phyloP scores from a whole-genome alignment of 441 rosid genomes.

The Gossypium lobatum region DNA sequence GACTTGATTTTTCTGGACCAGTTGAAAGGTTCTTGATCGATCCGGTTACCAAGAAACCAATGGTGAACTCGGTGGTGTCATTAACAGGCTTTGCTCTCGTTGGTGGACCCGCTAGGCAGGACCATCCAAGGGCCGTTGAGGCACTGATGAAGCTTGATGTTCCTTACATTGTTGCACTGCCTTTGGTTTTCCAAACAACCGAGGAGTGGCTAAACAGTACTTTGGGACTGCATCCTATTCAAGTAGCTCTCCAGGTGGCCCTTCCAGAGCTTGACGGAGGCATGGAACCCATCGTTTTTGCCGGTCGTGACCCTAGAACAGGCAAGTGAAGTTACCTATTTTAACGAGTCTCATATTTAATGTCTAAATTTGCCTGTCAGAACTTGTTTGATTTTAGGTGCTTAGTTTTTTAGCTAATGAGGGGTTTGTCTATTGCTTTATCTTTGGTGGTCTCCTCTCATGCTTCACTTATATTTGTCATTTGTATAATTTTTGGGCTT shows the following conservation, averaged over 20 bases:
- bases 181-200: constrained; percentile 94
- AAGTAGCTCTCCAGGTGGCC: constrained; percentile 98
- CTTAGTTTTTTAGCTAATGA: not conserved
- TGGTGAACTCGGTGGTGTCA: constrained; percentile 70
- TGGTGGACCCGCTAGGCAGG: constrained; percentile 99
- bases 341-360: not conserved
- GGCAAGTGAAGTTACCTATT: constrained; percentile 41
- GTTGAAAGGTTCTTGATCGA: constrained; percentile 77
- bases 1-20: constrained; percentile 92
- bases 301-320: constrained; percentile 96
- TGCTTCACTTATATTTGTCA: not conserved
- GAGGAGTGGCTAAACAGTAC: constrained; percentile 98
- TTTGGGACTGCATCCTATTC: constrained; percentile 93
- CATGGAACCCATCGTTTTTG: constrained; percentile 97
- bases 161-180: constrained; percentile 91
- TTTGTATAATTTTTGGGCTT: not conserved
- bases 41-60: constrained; percentile 59
- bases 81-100: constrained; percentile 97
- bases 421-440: constrained; percentile 8
- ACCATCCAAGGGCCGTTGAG: constrained; percentile 93
- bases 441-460: not conserved
- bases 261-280: constrained; percentile 99
- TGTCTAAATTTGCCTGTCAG: not conserved
- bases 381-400: not conserved
- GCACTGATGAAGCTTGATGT: constrained; percentile 87